Evolutionary conservation across 495 filamentous ascomycete genomes (phyloP), one percentile per base, ranked within the genome.

Genomic region (Pyrenopolyporus hunteri): DNA sequence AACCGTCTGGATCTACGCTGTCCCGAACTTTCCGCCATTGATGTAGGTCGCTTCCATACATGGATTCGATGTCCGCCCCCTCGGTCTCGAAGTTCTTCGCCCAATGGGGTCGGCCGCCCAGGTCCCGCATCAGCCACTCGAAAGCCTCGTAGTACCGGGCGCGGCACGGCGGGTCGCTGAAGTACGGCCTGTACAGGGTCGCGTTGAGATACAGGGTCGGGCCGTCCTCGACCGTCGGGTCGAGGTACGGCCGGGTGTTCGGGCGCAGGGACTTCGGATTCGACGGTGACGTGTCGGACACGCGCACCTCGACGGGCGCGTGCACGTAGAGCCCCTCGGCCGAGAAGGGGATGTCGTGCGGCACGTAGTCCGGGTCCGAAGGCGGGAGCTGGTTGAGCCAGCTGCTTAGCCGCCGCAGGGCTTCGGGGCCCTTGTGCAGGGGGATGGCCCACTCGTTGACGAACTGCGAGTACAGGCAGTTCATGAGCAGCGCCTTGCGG

Each of bases 371-470:
- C 9, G 76, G 71, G 53, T 85, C 81, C 14, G 70, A 64, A 14
- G 80, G 73, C 17, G 73, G 56, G 11, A 83, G 76, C n/a, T 79
- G 77, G 63, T 93, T 83, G 43, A 98, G 77, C 94, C 94, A 98
- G 23, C 89, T 85, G 22, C 86, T 87, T 14, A 98, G 81, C 20
- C 94, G 87, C 22, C 74, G 82, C 23, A 98, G 86, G 2, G 93
- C 91, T 72, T 96, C 93, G 13, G 94, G 94, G 0, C 95, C 94
- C 57, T 89, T 87, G 62, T 85, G 74, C n/a, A 98, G 76, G 5
- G 94, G 94, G 43, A 98, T 82, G 3, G 93, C 93, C 94, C 94
- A 98, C 70, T 98, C 94, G 70, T 98, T 96, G 39, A 98, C 94
- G 66, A 91, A 95, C 71, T 98, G 94, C 16, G 87, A 92, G 75